Conservation (phyloP, 768 basidiomycete species). For the Pulveroboletus frians region DNA sequence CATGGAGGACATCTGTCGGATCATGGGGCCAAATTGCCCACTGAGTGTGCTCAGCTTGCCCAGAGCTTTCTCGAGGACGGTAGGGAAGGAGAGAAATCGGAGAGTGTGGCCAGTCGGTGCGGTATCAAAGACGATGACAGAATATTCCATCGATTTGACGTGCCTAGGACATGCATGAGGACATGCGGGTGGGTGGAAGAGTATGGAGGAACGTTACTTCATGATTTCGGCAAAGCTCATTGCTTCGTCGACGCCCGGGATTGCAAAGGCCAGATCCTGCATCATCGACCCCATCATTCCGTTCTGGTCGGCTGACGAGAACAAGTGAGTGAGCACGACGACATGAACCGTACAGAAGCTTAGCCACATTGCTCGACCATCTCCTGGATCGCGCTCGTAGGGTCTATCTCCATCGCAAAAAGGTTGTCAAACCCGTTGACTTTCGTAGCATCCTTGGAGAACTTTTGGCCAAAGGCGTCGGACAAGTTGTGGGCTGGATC, state of each 20-base stretch:
- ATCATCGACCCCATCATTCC: slow-evolving; percentile 99
- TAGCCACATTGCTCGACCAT: slow-evolving; percentile 93
- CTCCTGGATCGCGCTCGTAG: slow-evolving; percentile 94
- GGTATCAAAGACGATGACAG: slow-evolving; percentile 99
- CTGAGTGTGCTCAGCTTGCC: slow-evolving; percentile 93
- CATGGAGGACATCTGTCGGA: slow-evolving; percentile 92
- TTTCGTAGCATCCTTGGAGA: slow-evolving; percentile 97
- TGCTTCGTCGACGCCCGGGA: slow-evolving; percentile 98
- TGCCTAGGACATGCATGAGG: slow-evolving; percentile 50
- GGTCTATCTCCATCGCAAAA: slow-evolving; percentile 99
- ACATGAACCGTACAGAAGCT: background rate
- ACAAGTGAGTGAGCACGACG: background rate
- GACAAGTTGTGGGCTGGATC: slow-evolving; percentile 99
- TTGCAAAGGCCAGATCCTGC: slow-evolving; percentile 99
- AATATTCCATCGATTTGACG: slow-evolving; percentile 99
- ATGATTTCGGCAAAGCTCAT: slow-evolving; percentile 99
- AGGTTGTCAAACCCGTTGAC: slow-evolving; percentile 98
- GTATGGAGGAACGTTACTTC: slow-evolving; percentile 56
- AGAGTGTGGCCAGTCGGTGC: slow-evolving; percentile 98
- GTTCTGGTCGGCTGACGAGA: slow-evolving; percentile 65
- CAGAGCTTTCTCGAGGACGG: slow-evolving; percentile 93
- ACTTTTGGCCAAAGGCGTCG: slow-evolving; percentile 98
- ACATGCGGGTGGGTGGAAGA: too few relatives aligned
- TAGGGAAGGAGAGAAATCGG: slow-evolving; percentile 98
- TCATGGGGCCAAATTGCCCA: slow-evolving; percentile 95